These are phyloP conservation scores for Lactifluus pinguis DNA, from an alignment of 768 basidiomycete species.

Conservation along the genomic window DNA sequence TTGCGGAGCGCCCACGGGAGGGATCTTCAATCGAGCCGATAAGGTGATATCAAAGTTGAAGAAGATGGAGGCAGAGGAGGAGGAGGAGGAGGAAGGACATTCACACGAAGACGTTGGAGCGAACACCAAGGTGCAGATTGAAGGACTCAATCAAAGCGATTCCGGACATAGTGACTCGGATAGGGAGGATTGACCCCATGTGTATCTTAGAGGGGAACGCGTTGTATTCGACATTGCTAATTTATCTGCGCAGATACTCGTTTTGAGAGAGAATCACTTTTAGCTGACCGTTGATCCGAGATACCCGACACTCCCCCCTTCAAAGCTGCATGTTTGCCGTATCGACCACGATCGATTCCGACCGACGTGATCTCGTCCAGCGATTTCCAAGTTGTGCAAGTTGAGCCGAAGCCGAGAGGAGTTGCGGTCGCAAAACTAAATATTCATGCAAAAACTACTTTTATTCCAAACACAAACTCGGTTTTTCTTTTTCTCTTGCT, in stretches of 20 bases:
- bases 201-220: not conserved
- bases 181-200: conserved; percentile 13
- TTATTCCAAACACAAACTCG: no score
- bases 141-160: conserved; percentile 28
- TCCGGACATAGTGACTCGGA: conserved; percentile 31
- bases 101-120: conserved; percentile 34
- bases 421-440: no score
- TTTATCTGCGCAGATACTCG: conserved; percentile 4
- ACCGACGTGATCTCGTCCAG: not conserved
- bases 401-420: no score
- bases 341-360: not conserved
- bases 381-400: not conserved
- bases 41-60: conserved; percentile 86
- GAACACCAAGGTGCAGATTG: conserved; percentile 23
- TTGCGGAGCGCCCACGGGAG: conserved; percentile 89
- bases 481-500: not conserved
- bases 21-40: conserved; percentile 93
- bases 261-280: not conserved
- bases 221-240: not conserved
- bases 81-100: conserved; percentile 52
- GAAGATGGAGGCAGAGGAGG: conserved; percentile 53
- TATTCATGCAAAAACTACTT: not conserved
- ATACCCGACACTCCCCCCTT: not conserved
- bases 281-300: conserved; percentile 8
- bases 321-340: not conserved